Evolutionary conservation across 345 rosid species (phyloP), one percentile per base, ranked within the genome.

Genomic region (Ailanthus altissimus): DNA sequence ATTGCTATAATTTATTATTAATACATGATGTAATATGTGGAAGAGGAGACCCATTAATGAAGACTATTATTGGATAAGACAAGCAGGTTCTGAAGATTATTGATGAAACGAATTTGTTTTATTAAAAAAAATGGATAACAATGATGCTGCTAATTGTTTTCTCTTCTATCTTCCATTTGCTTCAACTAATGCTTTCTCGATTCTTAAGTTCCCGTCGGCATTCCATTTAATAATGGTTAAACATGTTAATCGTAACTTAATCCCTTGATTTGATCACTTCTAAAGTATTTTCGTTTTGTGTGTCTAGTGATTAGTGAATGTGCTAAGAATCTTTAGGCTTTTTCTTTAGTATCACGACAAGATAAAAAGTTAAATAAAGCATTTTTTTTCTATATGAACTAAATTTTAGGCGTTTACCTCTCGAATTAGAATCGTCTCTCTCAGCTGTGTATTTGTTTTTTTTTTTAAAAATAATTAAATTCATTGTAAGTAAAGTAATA

Each of bases 191-290:
- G 75, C 75, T 43, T 58, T 26, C 53, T 25, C 43, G 5, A 43
- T 72, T 25, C 40, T 43, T 8, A 25, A 32, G 38, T 18, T 73
- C 67, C 8, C 5, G 42, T 53, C 15, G 18, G 53, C 6, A 60
- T 61, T 18, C 5, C 8, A 4, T 7, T 38, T 18, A 32, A 38
- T 16, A 38, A 40, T 38, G 8, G n/a, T 38, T 8, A 53, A 53
- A 53, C 18, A 12, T 36, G 62, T 53, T 53, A 11, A 49, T 26
- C 3, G 28, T 50, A 49, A 69, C 23, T 18, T 10, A 62, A 53
- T 51, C 56, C 71, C 16, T 45, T 45, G 57, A 73, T 73, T 3
- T 72, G 67, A 73, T 73, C 54, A 43, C 54, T 59, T 43, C 21
- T 4, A 58, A 12, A 23, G 2, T n/a, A 42, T 43, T 58, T 72